A percentile compares a stretch with the other conserved stretches of the same genome.
phyloP scores from a whole-genome alignment of 371 early-diverging fungal species.

The Nosema muscidifuracis region DNA sequence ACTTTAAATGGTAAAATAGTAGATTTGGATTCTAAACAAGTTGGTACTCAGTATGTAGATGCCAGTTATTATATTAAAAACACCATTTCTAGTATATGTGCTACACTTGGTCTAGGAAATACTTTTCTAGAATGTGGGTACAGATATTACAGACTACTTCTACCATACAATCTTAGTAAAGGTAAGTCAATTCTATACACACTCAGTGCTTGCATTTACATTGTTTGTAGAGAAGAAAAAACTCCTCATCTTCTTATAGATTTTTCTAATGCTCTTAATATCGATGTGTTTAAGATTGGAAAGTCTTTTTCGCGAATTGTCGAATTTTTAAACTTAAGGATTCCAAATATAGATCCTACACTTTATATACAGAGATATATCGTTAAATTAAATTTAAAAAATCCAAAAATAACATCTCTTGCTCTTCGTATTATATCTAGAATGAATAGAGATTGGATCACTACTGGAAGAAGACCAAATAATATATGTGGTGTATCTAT shows the following conservation, averaged over 20 bases:
- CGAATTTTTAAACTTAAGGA: conserved; percentile 67
- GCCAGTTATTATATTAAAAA: conserved; percentile 53
- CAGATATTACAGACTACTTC: conserved; percentile 81
- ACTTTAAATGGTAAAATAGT: conserved; percentile 60
- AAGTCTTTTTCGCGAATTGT: conserved; percentile 77
- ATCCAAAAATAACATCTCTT: conserved; percentile 69
- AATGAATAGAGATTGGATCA: conserved; percentile 96
- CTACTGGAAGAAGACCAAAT: conserved; percentile 85
- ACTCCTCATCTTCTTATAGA: conserved; percentile 89
- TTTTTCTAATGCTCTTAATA: conserved; percentile 76
- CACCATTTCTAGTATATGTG: conserved; percentile 52
- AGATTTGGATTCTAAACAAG: conserved; percentile 46
- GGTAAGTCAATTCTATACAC: conserved; percentile 78
- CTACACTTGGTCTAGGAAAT: conserved; percentile 63
- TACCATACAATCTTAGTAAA: conserved; percentile 78
- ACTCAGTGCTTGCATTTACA: conserved; percentile 87
- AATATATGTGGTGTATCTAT: conserved; percentile 93
- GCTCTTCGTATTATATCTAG: conserved; percentile 78
- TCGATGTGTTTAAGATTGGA: conserved; percentile 81
- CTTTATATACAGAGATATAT: conserved; percentile 89
- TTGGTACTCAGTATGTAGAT: conserved; percentile 49
- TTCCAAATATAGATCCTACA: conserved; percentile 89
- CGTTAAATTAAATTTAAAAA: conserved; percentile 78
- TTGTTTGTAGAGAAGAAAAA: conserved; percentile 79
- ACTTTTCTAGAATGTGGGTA: conserved; percentile 76